phyloP scores from a whole-genome alignment of 805 yeast species.

The Candida xyloterini region DNA sequence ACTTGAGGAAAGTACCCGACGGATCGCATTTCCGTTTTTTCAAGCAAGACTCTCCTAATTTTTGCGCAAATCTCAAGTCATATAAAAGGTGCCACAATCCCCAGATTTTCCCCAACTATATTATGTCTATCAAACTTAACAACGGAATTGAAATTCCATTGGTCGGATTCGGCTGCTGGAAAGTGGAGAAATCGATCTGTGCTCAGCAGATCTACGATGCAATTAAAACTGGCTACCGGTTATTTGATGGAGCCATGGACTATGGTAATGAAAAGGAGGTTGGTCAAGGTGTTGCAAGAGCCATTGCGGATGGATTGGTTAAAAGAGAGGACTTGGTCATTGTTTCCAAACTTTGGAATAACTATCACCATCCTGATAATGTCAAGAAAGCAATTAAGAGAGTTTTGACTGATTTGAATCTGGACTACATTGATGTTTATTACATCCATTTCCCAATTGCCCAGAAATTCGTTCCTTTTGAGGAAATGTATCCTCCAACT shows the following conservation, averaged over 20 bases:
- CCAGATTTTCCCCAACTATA: constrained; percentile 4
- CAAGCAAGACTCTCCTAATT: neutral
- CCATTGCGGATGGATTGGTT: constrained; percentile 67
- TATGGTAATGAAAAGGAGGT: constrained; percentile 70
- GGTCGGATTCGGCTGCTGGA: constrained; percentile 60
- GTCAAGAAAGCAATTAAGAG: constrained; percentile 63
- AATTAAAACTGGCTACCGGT: constrained; percentile 78
- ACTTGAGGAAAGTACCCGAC: neutral
- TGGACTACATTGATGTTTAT: constrained; percentile 80
- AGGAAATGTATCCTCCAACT: constrained; percentile 76
- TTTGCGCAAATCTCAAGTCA: neutral
- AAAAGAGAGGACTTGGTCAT: constrained; percentile 73
- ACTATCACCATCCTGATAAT: constrained; percentile 72
- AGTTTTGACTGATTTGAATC: constrained; percentile 64
- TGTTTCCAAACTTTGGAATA: constrained; percentile 87
- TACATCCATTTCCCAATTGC: constrained; percentile 92
- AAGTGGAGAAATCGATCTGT: constrained; percentile 45
- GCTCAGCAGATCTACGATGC: constrained; percentile 69
- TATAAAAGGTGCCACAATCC: neutral
- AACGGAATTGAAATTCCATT: constrained; percentile 43
- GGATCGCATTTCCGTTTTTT: neutral
- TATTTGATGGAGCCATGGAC: constrained; percentile 69
- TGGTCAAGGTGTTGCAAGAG: constrained; percentile 53
- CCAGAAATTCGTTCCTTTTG: constrained; percentile 75
- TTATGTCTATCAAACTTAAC: constrained; percentile 26